A percentile compares a stretch with the other conserved stretches of the same genome.
Evolutionary conservation across 2,329 filamentous ascomycete species (phyloP).

Genomic region (Tothia fuscella): DNA sequence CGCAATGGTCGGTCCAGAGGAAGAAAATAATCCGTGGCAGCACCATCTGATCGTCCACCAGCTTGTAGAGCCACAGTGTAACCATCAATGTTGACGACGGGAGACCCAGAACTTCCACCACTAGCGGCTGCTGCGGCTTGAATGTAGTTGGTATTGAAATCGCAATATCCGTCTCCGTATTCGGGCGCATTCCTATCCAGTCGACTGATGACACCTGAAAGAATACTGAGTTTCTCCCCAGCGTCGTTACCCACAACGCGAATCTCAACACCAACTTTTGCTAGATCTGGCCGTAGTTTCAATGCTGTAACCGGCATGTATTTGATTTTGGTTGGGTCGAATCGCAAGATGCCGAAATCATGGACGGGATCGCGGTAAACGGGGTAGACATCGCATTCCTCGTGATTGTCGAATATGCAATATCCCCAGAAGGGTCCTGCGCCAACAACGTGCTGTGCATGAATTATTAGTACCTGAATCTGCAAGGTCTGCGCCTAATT

Average conservation of each 20-base stretch:
- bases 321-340: constrained; percentile 90
- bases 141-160: constrained; percentile 95
- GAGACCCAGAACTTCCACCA: constrained; percentile 95
- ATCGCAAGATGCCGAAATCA: constrained; percentile 94
- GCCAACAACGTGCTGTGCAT: constrained; percentile 69
- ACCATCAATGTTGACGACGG: constrained; percentile 91
- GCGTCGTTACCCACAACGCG: constrained; percentile 97
- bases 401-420: constrained; percentile 97
- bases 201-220: constrained; percentile 93
- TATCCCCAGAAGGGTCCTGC: constrained; percentile 96
- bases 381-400: constrained; percentile 87
- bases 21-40: constrained; percentile 94
- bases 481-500: neutral
- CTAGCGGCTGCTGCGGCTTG: constrained; percentile 95
- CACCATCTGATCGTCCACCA: constrained; percentile 84
- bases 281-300: constrained; percentile 67
- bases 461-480: constrained; percentile 16
- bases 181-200: constrained; percentile 94
- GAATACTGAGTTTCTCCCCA: constrained; percentile 93
- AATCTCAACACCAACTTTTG: constrained; percentile 78
- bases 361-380: constrained; percentile 97
- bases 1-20: constrained; percentile 82
- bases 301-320: constrained; percentile 87
- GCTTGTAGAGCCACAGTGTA: constrained; percentile 87
- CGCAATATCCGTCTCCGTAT: constrained; percentile 94